A percentile compares a stretch with the other conserved stretches of the same genome.
Conservation (phyloP, 2,329 filamentous ascomycete species). For the Colletotrichum sp. region DNA sequence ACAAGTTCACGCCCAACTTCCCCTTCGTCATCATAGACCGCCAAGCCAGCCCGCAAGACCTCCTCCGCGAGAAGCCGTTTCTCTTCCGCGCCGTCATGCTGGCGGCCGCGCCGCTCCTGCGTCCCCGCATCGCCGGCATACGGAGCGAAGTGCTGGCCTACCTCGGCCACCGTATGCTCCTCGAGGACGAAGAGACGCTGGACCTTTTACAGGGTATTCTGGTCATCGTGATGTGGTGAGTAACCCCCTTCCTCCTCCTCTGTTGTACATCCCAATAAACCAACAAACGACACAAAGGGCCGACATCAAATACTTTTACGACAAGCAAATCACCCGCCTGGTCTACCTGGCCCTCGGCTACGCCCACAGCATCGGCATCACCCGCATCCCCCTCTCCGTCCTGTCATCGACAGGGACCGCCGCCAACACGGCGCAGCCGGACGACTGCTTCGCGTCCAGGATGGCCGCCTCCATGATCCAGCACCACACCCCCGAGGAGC, state of each 20-base stretch:
- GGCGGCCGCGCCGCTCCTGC: conserved; percentile 34
- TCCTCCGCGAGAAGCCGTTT: conserved; percentile 40
- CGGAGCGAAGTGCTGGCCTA: conserved; percentile 46
- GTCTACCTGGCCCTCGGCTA: conserved; percentile 45
- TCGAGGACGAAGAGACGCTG: conserved; percentile 43
- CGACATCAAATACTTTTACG: conserved; percentile 37
- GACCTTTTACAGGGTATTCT: conserved; percentile 53
- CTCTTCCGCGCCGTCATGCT: conserved; percentile 44
- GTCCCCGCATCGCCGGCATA: conserved; percentile 38
- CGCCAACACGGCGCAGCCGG: neutral
- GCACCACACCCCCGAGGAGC: conserved; percentile 37
- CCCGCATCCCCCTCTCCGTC: conserved; percentile 23
- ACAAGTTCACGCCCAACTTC: conserved; percentile 38
- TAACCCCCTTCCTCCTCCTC: neutral
- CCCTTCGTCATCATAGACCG: conserved; percentile 41
- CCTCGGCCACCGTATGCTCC: conserved; percentile 45
- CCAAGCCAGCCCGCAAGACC: conserved; percentile 30
- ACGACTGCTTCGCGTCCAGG: conserved; percentile 8
- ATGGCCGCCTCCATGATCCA: neutral
- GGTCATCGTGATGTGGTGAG: conserved; percentile 50
- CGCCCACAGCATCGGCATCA: conserved; percentile 45
- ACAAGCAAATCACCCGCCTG: conserved; percentile 40
- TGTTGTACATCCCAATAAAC: neutral
- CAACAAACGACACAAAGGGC: conserved; percentile 31
- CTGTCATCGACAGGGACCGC: neutral